Evolutionary conservation across 208 protist species (phyloP), one percentile per base, ranked within the genome.

Genomic region (Tritrichomonas musculus): DNA sequence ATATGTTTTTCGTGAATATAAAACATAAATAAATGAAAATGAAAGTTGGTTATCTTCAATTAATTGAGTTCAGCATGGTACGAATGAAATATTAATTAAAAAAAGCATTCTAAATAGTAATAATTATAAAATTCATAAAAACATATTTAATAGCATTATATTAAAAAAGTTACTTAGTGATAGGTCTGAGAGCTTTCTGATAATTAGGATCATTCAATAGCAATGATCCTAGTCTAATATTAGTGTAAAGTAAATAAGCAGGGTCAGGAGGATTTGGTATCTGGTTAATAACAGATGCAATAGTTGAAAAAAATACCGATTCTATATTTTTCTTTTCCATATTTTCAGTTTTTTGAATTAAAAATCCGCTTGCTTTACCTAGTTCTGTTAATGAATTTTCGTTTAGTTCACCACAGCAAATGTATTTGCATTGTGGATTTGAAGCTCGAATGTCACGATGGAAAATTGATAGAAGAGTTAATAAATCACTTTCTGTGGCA

Each of bases 241-340:
- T 82, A 20, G 47, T 82, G 73, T 82, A 41, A 9, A 82, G 30
- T 20, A 82, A 47, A 53, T 53, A 82, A 30, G 50, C 73, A 47
- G 73, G 73, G 50, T 82, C 73, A 11, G 73, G 73, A n/a, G 73
- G 73, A 53, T 82, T 82, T 82, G 73, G 73, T 53, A 82, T 82
- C 50, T 82, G n/a, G 25, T 30, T 82, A 50, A 82, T 82, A 82
- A 82, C 41, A 11, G 73, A 82, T 22, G 41, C 73, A 53, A 82
- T 82, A 53, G 73, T 41, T 25, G n/a, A 25, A 53, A 53, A 53
- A 36, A 82, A 82, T 30, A 82, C 73, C 9, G n/a, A 50, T 50
- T 33, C 73, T 11, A 82, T 82, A 30, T 82, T 25, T 25, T 36
- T 50, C 25, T 33, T 33, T 20, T 82, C 73, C 73, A 82, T 82